These are phyloP conservation scores for Trichosporon inkin DNA, from an alignment of 1,284 basidiomycete species.

Conservation along the genomic window DNA sequence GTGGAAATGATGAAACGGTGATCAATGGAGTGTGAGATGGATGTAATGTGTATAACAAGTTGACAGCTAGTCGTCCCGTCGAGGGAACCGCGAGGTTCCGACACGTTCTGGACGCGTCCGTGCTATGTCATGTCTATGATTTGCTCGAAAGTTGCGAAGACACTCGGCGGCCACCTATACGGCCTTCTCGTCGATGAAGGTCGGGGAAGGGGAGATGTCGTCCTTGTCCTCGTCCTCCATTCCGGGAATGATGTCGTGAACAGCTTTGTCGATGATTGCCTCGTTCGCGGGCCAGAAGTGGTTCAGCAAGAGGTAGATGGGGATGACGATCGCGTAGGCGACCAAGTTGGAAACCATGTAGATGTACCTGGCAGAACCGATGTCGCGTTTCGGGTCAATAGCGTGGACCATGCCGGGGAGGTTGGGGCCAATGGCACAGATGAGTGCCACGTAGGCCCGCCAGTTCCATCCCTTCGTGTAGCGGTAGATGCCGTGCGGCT, in stretches of 20 bases:
- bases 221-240: neutral
- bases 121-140: neutral
- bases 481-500: conserved; percentile 38
- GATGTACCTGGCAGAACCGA: conserved; percentile 56
- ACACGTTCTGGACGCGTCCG: neutral
- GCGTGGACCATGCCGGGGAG: conserved; percentile 57
- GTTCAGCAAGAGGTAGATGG: conserved; percentile 63
- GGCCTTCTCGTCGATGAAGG: conserved; percentile 2
- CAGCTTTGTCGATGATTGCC: conserved; percentile 58
- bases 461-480: conserved; percentile 61
- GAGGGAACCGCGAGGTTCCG: neutral
- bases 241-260: conserved; percentile 44
- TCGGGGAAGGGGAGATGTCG: neutral
- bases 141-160: neutral
- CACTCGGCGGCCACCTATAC: neutral
- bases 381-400: conserved; percentile 53
- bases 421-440: conserved; percentile 72
- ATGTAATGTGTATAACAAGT: neutral
- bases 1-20: neutral
- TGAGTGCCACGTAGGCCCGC: conserved; percentile 52
- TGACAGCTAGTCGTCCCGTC: neutral
- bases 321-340: conserved; percentile 53
- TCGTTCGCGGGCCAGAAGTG: conserved; percentile 60
- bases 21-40: neutral
- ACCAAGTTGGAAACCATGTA: conserved; percentile 49